Conservation (phyloP, 495 filamentous ascomycete genomes). For the Stereocaulon alpinum region DNA sequence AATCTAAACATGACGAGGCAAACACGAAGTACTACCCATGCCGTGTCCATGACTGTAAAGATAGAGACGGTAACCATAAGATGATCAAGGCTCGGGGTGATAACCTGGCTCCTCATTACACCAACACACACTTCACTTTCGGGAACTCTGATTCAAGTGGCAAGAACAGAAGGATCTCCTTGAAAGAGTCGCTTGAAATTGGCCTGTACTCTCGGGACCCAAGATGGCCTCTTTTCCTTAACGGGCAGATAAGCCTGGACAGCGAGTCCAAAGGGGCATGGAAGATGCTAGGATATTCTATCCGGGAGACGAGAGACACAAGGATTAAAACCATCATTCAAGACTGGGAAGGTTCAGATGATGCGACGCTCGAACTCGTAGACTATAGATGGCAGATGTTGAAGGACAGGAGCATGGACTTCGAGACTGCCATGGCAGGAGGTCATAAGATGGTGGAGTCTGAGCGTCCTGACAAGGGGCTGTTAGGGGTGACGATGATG, state of each 20-base stretch:
- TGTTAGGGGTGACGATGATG: slow-evolving; percentile 8
- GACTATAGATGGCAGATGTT: slow-evolving; percentile 13
- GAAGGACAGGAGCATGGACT: neutral
- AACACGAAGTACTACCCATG: neutral
- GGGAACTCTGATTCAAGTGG: neutral
- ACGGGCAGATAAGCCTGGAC: neutral
- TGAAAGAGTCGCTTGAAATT: slow-evolving; percentile 5
- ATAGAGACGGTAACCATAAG: neutral
- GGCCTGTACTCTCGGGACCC: neutral
- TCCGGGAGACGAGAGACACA: slow-evolving; percentile 3
- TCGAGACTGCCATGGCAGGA: neutral
- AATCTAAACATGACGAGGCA: neutral
- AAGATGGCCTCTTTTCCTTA: neutral
- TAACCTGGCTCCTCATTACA: slow-evolving; percentile 11
- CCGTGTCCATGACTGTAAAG: neutral
- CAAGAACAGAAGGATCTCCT: neutral
- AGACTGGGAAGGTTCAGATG: neutral
- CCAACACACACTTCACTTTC: slow-evolving; percentile 10
- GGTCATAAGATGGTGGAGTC: slow-evolving; percentile 1
- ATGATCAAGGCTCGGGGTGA: neutral
- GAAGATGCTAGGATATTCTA: slow-evolving; percentile 15
- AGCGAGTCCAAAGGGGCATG: neutral
- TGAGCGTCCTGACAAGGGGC: neutral
- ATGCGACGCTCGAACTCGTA: neutral
- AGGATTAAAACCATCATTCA: slow-evolving; percentile 6